Base-by-base conservation (phyloP, 2,329 filamentous ascomycete species). In the Colletotrichum tabaci region DNA sequence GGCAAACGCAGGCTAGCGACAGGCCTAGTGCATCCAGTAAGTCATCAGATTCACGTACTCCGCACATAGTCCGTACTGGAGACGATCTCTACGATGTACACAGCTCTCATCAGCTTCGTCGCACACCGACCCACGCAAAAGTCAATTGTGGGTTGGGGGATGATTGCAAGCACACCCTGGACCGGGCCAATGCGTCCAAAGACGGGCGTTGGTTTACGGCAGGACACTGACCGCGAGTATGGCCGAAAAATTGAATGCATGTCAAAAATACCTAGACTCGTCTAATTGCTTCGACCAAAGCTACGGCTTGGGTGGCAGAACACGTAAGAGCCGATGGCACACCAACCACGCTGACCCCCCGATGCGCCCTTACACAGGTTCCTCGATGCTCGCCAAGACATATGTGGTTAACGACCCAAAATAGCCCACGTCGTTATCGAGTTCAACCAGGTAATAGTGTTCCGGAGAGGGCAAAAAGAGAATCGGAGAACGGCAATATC, bases 251-350 rank as follows among this genome's bases (percentile, higher is more conserved):
- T 49, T 23, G 49, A 46, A 38, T 61, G 12, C 44, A 47, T 61
- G 58, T 61, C 58, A 61, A 61, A 53, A 61, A 38, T 49, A 49
- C 58, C 44, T 26, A 62, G 60, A 52, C 47, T 62, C 60, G 35
- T 62, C 60, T 30, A 52, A 62, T 49, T 61, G 58, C 44, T 47
- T 62, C 60, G 13, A 47, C 40, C 46, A 62, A 62, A 62, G 60
- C 47, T 62, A 50, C 47, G 12, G 21, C n/a, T 52, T 44, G 35
- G 35, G 46, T 62, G 60, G 47, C 60, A 62, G 60, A 62, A 62
- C 50, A 62, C 60, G 60, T 30, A 40, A 62, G 12, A 21, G 44
- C 44, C 35, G 46, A 21, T 49, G 30, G 57, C 57, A n/a, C 13
- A 26, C 42, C 16, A 15, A 12, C 18, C 42, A 16, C 30, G n/a